Percentiles rank a stretch among this genome's conserved stretches.
Evolutionary conservation across 1,139 yeast genomes (phyloP).

Genomic region (Hyphopichia khmerensis): DNA sequence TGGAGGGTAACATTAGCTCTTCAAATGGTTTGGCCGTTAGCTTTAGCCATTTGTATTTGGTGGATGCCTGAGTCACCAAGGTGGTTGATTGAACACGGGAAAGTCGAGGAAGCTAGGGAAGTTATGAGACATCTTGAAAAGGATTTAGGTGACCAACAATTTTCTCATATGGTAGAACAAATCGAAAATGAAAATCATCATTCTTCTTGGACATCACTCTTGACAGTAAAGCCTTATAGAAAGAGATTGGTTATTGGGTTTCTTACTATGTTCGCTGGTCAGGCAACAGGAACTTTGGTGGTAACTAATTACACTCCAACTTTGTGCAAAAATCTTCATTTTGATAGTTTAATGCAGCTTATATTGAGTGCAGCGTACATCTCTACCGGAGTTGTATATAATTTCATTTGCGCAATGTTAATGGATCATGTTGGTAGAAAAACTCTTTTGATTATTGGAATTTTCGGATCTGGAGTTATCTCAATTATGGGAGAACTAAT

Average conservation of each 20-base stretch:
- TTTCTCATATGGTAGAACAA: not conserved
- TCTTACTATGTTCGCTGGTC: not conserved
- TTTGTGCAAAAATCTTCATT: not conserved
- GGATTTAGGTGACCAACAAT: not conserved
- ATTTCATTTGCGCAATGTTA: not conserved
- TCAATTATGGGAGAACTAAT: not conserved
- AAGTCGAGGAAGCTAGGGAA: constrained; percentile 33
- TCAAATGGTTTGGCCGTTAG: not conserved
- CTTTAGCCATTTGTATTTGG: constrained; percentile 10
- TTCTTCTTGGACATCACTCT: not conserved
- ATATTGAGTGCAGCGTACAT: not conserved
- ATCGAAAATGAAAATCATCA: not conserved
- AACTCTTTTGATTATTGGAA: not conserved
- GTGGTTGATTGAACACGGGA: constrained; percentile 43
- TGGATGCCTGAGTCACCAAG: constrained; percentile 64
- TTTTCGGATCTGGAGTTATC: not conserved
- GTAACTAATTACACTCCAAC: not conserved
- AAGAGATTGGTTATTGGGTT: not conserved
- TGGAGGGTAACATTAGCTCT: not conserved
- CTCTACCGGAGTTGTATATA: not conserved
- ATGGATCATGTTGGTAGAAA: not conserved
- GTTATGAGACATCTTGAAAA: constrained; percentile 13
- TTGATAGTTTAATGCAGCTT: not conserved
- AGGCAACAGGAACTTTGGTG: not conserved
- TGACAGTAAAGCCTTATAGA: not conserved